Evolutionary conservation across 2,329 filamentous ascomycete genomes (phyloP), one percentile per base, ranked within the genome.

Genomic region (Claviceps sp.): DNA sequence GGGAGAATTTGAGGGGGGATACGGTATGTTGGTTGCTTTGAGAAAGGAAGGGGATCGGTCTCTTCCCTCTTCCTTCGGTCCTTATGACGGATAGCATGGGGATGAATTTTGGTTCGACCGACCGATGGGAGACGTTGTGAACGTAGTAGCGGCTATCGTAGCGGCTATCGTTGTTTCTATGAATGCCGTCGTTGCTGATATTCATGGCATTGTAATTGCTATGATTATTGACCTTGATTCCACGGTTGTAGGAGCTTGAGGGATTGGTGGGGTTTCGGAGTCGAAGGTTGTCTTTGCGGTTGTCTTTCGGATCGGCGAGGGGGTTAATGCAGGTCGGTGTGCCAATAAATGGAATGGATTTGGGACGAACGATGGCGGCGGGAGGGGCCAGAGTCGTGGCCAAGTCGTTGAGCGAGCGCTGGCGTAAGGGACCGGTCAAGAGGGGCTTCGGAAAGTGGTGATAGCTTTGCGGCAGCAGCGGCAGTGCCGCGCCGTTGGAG

Each of bases 1-100:
- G 42, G 0, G 67, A 70, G 57, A 70, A 66, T 20, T 54, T 58
- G 50, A 54, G 30, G 3, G 49, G 38, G 4, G 45, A 37, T 8
- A 50, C 7, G 18, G n/a, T 46, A 37, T 46, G 26, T 9, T 42
- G 26, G 13, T 20, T 30, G 48, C 51, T 55, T n/a, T 37, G 37
- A 6, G 48, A 51, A 47, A 51, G 48, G 24, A 44, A 38, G 5
- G 37, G 53, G 13, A 52, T 52, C 16, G 53, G 45, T 49, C 52
- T 50, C 37, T 50, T 47, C 14, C 51, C 52, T 5, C 50, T 54
- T 34, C 50, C 51, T 47, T 56, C 54, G 14, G 53, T 58, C 5
- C 54, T 54, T 37, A 53, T 55, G 24, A 61, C 55, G 24, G 58
- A 58, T 16, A 59, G 51, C 59, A 61, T 61, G 41, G 59, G 59